Percentiles rank a stretch among this genome's conserved stretches.
These are phyloP conservation scores for Hysterangium stoloniferum DNA, from an alignment of 768 basidiomycete genomes.

Conservation along the genomic window DNA sequence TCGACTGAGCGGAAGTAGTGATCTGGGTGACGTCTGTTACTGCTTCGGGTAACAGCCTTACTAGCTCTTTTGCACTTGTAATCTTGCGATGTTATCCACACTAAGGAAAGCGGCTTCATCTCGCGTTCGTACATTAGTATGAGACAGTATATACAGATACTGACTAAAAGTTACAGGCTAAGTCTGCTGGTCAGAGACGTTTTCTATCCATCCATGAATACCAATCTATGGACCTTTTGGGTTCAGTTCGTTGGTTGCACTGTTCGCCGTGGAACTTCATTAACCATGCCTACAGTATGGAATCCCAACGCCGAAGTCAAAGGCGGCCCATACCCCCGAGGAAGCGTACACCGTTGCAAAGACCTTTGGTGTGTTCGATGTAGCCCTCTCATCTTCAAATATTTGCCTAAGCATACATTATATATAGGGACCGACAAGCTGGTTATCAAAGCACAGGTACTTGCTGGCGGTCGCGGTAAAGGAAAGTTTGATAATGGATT, in stretches of 20 bases:
- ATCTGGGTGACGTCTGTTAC: background rate
- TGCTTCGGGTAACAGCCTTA: background rate
- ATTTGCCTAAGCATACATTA: background rate
- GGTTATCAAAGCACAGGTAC: slow-evolving; percentile 98
- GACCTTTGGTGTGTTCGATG: slow-evolving; percentile 59
- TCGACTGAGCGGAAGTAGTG: slow-evolving; percentile 31
- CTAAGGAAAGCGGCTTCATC: slow-evolving; percentile 58
- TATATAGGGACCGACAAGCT: slow-evolving; percentile 60
- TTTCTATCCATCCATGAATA: slow-evolving; percentile 97
- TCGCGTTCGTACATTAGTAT: slow-evolving; percentile 40
- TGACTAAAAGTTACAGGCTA: slow-evolving; percentile 35
- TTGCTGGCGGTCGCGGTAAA: slow-evolving; percentile 97
- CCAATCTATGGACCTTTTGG: slow-evolving; percentile 91
- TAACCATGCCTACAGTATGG: slow-evolving; percentile 62
- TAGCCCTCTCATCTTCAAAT: slow-evolving; percentile 5
- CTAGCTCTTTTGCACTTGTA: no score
- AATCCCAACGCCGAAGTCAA: slow-evolving; percentile 87
- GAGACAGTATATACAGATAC: slow-evolving; percentile 6
- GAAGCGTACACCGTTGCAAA: slow-evolving; percentile 88
- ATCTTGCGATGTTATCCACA: slow-evolving; percentile 59
- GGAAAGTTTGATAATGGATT: slow-evolving; percentile 94
- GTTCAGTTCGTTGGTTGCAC: slow-evolving; percentile 53
- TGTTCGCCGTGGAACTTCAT: background rate
- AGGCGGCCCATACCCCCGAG: slow-evolving; percentile 77
- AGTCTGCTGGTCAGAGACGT: slow-evolving; percentile 78